A percentile compares a stretch with the other conserved stretches of the same genome.
Evolutionary conservation across 2,329 filamentous ascomycete species (phyloP).

Genomic region (Aphanoascus verrucosus): DNA sequence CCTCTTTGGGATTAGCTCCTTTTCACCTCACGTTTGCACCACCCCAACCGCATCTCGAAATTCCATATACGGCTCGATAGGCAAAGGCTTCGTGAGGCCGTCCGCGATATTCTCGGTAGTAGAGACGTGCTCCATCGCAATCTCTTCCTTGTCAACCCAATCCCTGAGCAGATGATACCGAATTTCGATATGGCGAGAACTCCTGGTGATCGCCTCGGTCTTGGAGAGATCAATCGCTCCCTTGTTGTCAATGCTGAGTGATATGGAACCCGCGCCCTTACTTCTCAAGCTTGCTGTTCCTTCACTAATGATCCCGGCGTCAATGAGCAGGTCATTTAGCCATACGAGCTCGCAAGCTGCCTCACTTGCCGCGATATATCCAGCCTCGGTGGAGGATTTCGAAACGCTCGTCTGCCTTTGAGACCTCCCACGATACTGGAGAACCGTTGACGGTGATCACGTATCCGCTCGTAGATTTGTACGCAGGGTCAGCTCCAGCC

Average conservation of each 20-base stretch:
- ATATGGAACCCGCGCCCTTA: no score
- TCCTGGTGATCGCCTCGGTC: neutral
- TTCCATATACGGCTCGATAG: no score
- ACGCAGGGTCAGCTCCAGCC: no score
- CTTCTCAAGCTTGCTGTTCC: no score
- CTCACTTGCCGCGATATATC: slow-evolving; percentile 3
- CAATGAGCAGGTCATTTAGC: neutral
- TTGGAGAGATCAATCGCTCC: slow-evolving; percentile 3
- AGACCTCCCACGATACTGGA: no score
- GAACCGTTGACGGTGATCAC: no score
- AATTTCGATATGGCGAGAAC: neutral
- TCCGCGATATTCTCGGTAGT: no score
- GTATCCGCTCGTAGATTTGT: no score
- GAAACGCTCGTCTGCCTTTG: neutral
- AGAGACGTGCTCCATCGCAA: neutral
- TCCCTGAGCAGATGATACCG: neutral
- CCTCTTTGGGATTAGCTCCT: no score
- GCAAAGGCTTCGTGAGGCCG: no score
- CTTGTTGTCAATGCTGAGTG: slow-evolving; percentile 1
- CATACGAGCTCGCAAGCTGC: slow-evolving; percentile 2
- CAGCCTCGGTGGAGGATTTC: slow-evolving; percentile 1
- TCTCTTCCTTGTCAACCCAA: neutral
- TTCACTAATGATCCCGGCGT: neutral
- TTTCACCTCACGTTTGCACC: no score
- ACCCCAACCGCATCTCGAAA: no score